Conservation (phyloP, 768 basidiomycete species). For the Russula virescens region DNA sequence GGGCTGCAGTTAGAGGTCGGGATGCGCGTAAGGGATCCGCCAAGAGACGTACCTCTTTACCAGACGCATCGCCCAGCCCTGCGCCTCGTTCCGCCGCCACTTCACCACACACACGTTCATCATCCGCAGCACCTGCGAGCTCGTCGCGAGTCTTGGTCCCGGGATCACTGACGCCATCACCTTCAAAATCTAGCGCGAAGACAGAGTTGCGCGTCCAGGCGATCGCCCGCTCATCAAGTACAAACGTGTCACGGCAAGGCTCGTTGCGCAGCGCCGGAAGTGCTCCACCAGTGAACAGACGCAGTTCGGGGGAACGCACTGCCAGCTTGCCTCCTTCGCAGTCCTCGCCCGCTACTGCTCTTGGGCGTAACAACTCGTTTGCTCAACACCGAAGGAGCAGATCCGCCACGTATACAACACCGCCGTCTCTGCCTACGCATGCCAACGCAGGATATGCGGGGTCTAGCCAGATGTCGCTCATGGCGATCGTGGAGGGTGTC, state of each 20-base stretch:
- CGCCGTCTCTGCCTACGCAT: slow-evolving; percentile 11
- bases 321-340: slow-evolving; percentile 6
- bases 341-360: neutral
- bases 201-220: slow-evolving; percentile 13
- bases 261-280: slow-evolving; percentile 12
- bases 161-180: neutral
- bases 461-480: slow-evolving; percentile 38
- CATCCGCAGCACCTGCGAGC: neutral
- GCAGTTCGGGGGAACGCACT: neutral
- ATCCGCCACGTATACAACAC: neutral
- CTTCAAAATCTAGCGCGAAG: neutral
- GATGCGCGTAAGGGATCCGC: slow-evolving; percentile 14
- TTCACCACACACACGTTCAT: slow-evolving; percentile 1
- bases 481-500: slow-evolving; percentile 67
- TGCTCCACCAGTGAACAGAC: neutral
- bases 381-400: neutral
- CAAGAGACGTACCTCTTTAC: neutral
- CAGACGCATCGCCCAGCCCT: neutral
- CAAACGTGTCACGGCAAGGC: slow-evolving; percentile 11
- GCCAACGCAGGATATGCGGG: neutral
- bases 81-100: neutral
- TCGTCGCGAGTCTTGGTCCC: neutral
- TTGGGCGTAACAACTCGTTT: neutral
- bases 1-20: slow-evolving; percentile 16
- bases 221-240: slow-evolving; percentile 11